Evolutionary conservation across 208 protist species (phyloP).

Genomic region (Trypanosoma grayi): DNA sequence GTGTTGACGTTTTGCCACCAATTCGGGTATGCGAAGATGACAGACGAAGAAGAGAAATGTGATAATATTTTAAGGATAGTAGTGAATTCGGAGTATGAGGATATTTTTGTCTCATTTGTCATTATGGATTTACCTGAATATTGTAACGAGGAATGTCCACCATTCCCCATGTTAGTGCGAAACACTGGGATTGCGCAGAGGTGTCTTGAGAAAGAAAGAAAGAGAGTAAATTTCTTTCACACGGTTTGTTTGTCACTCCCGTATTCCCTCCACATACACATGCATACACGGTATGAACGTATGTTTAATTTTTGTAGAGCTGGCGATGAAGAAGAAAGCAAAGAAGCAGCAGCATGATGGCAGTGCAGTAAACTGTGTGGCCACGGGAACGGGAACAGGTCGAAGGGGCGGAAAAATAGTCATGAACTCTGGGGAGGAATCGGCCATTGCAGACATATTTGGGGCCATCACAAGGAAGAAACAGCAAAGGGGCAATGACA

Average conservation of each 20-base stretch:
- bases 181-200: too few species aligned
- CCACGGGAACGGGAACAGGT: neutral
- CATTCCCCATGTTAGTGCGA: too few species aligned
- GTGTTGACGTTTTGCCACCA: too few species aligned
- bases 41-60: too few species aligned
- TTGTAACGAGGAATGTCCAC: too few species aligned
- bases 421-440: neutral
- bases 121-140: too few species aligned
- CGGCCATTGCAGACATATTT: constrained; percentile 32
- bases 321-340: constrained; percentile 19
- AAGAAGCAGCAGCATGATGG: constrained; percentile 12
- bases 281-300: constrained; percentile 4
- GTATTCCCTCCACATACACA: neutral
- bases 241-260: neutral
- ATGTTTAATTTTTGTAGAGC: neutral
- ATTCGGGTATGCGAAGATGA: too few species aligned
- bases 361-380: neutral
- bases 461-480: constrained; percentile 12
- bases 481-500: neutral
- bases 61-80: too few species aligned
- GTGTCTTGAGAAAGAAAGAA: constrained; percentile 12
- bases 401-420: neutral
- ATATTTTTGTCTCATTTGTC: too few species aligned
- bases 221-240: neutral
- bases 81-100: too few species aligned